phyloP scores from a whole-genome alignment of 345 rosid species.

The Cardamine resedifolia region DNA sequence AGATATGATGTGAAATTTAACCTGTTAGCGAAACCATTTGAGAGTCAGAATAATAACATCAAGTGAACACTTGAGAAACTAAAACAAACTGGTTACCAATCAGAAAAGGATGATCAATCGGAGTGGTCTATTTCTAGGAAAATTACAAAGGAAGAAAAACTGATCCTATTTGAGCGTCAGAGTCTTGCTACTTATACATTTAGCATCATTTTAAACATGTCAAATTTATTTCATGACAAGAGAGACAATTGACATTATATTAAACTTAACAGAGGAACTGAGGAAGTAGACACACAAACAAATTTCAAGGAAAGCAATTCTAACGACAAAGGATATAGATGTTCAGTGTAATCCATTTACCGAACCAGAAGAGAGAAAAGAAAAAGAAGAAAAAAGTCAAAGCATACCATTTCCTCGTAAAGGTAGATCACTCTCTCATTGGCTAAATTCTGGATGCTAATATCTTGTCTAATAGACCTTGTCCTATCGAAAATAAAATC shows the following conservation, averaged over 20 bases:
- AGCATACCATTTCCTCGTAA: conserved; percentile 80
- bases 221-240: background rate
- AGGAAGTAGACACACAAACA: conserved; percentile 4
- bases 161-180: conserved; percentile 3
- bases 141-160: background rate
- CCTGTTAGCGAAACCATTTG: conserved; percentile 46
- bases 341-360: background rate
- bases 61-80: background rate
- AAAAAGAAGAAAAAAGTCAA: conserved; percentile 18
- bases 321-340: background rate
- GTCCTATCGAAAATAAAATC: conserved; percentile 94
- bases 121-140: background rate
- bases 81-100: background rate
- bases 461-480: conserved; percentile 92
- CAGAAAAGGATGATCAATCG: background rate
- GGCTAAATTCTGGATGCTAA: conserved; percentile 79
- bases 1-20: conserved; percentile 75
- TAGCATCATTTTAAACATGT: background rate
- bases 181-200: background rate
- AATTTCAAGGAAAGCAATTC: background rate
- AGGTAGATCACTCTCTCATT: conserved; percentile 59
- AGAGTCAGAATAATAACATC: conserved; percentile 14
- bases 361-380: background rate
- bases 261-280: background rate
- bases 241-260: background rate